Conservation (phyloP, 75 land plant species). For the Adiantum capillusveneris region DNA sequence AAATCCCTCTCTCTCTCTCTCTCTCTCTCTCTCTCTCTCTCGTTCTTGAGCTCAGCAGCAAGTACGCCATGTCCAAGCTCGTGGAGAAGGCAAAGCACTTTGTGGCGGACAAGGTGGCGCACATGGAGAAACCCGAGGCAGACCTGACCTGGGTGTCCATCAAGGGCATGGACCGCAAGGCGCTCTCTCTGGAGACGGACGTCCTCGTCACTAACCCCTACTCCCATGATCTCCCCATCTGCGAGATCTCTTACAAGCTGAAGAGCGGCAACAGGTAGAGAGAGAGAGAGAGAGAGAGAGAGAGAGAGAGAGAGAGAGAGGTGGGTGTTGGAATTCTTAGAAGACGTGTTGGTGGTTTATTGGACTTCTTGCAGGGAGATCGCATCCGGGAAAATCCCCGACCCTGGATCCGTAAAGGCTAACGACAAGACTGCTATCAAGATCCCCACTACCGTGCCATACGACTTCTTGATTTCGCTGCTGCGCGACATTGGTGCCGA, state of each 20-base stretch:
- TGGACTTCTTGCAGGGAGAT: slow-evolving; percentile 49
- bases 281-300: too few species aligned
- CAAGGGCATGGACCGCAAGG: slow-evolving; percentile 35
- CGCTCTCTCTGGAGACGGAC: slow-evolving; percentile 34
- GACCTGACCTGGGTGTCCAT: slow-evolving; percentile 42
- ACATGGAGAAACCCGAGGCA: slow-evolving; percentile 68
- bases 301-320: slow-evolving; percentile 1
- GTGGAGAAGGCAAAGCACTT: slow-evolving; percentile 59
- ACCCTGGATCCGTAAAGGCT: slow-evolving; percentile 64
- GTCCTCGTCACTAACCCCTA: slow-evolving; percentile 70
- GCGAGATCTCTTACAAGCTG: slow-evolving; percentile 64
- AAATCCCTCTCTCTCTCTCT: too few species aligned
- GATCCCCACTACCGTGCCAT: slow-evolving; percentile 48
- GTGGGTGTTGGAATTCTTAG: too few species aligned
- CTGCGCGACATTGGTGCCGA: slow-evolving; percentile 60
- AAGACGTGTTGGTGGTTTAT: too few species aligned
- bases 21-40: too few species aligned
- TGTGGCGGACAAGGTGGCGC: slow-evolving; percentile 56
- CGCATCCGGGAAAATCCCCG: slow-evolving; percentile 52
- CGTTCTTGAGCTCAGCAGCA: too few species aligned
- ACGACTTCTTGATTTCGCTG: slow-evolving; percentile 50
- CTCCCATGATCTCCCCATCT: slow-evolving; percentile 57
- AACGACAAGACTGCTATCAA: slow-evolving; percentile 41
- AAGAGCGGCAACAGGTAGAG: slow-evolving; percentile 53
- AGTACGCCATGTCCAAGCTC: slow-evolving; percentile 70